A percentile compares a stretch with the other conserved stretches of the same genome.
Evolutionary conservation across 192 early-diverging fungal species (phyloP).

Genomic region (Geranomyces michiganensis): DNA sequence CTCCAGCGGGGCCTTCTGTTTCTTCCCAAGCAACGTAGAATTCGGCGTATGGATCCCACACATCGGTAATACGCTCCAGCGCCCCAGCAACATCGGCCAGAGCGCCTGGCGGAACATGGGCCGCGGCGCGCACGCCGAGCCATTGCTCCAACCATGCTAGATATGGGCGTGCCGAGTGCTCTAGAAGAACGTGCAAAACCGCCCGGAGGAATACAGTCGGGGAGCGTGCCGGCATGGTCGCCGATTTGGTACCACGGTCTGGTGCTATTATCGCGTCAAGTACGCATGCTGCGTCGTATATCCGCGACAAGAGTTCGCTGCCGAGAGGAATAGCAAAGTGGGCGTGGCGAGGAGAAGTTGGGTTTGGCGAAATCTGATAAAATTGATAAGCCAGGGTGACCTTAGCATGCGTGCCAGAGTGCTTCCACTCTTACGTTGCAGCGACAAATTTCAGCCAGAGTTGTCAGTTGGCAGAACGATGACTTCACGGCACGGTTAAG

Average conservation of each 20-base stretch:
- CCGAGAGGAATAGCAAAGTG: conserved; percentile 14
- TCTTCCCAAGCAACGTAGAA: conserved; percentile 16
- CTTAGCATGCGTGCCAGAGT: not conserved
- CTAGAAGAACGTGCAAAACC: not conserved
- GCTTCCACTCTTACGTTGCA: conserved; percentile 1
- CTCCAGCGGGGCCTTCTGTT: not conserved
- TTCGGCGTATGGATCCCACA: conserved; percentile 29
- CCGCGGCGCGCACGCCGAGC: conserved; percentile 11
- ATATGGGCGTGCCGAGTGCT: conserved; percentile 26
- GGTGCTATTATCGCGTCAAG: not conserved
- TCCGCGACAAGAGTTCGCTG: conserved; percentile 16
- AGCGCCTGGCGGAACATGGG: not conserved
- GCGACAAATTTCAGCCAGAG: not conserved
- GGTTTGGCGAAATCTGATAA: too few species aligned
- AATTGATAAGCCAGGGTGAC: too few species aligned
- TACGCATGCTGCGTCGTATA: conserved; percentile 23
- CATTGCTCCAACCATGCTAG: conserved; percentile 26
- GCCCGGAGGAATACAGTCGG: not conserved
- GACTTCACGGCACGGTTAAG: not conserved
- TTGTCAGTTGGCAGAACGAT: not conserved
- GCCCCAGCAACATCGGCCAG: not conserved
- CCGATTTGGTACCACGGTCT: not conserved
- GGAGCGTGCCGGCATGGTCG: not conserved
- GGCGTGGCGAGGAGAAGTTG: not conserved
- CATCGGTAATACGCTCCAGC: conserved; percentile 21